Conservation (phyloP, 345 rosid genomes). For the Bruguiera sexangula region DNA sequence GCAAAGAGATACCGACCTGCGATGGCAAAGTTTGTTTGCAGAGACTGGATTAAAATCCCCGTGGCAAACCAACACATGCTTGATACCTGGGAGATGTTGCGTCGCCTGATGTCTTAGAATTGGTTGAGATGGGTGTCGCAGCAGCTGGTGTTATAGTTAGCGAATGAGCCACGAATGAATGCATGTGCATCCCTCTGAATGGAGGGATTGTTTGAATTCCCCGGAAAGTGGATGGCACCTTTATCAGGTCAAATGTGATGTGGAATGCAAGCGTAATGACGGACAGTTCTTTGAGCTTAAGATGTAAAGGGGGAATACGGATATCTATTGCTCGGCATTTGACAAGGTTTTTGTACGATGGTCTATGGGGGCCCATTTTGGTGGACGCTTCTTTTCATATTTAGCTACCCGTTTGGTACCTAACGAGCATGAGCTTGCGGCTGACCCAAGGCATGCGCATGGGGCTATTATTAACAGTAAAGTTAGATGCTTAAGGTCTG, state of each 20-base stretch:
- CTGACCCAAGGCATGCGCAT: too few relatives aligned
- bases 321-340: conserved; percentile 38
- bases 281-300: conserved; percentile 23
- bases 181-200: background rate
- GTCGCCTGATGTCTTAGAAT: background rate
- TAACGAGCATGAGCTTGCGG: too few relatives aligned
- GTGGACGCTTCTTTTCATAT: too few relatives aligned
- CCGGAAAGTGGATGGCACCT: background rate
- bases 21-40: conserved; percentile 26
- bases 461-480: too few relatives aligned
- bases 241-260: conserved; percentile 8
- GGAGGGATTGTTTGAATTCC: conserved; percentile 10
- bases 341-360: conserved; percentile 37
- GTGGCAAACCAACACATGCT: conserved; percentile 15
- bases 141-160: conserved; percentile 31
- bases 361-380: conserved; percentile 19
- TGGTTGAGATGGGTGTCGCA: conserved; percentile 17
- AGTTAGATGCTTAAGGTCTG: too few relatives aligned
- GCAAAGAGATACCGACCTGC: conserved; percentile 29
- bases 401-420: background rate
- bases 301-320: conserved; percentile 11
- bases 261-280: background rate
- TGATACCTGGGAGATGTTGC: conserved; percentile 22
- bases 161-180: conserved; percentile 38
- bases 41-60: conserved; percentile 10